phyloP scores from a whole-genome alignment of 2,329 filamentous ascomycete species.

The Penicillium sp. region DNA sequence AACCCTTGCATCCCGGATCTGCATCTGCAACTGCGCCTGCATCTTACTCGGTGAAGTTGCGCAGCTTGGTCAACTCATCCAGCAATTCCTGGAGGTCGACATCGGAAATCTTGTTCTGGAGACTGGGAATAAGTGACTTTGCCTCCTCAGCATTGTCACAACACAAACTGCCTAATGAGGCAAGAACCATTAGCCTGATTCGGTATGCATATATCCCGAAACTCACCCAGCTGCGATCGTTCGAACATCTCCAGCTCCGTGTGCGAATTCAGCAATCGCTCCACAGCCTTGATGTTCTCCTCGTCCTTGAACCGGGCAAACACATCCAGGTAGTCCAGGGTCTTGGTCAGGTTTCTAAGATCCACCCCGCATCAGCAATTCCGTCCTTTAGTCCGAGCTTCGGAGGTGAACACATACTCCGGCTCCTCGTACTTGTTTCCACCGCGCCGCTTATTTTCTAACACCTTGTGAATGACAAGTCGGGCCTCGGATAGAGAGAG shows the following conservation, averaged over 20 bases:
- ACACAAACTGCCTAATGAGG: conserved; percentile 72
- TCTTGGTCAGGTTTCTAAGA: conserved; percentile 71
- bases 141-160: conserved; percentile 93
- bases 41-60: conserved; percentile 46
- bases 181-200: conserved; percentile 1
- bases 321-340: conserved; percentile 86
- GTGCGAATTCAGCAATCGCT: conserved; percentile 77
- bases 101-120: conserved; percentile 86
- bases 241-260: conserved; percentile 84
- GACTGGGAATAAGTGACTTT: conserved; percentile 87
- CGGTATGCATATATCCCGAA: not conserved
- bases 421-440: conserved; percentile 81
- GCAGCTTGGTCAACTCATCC: conserved; percentile 84
- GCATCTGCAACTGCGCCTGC: not conserved
- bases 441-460: conserved; percentile 74
- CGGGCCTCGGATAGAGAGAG: conserved; percentile 89
- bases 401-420: conserved; percentile 59
- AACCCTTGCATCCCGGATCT: not conserved
- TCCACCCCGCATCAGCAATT: not conserved
- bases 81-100: conserved; percentile 84
- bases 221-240: conserved; percentile 81
- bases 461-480: conserved; percentile 85
- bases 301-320: conserved; percentile 96
- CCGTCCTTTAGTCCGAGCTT: not conserved
- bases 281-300: conserved; percentile 92